Conservation (phyloP, 148 eudicot genomes). For the Arbutus unedo region DNA sequence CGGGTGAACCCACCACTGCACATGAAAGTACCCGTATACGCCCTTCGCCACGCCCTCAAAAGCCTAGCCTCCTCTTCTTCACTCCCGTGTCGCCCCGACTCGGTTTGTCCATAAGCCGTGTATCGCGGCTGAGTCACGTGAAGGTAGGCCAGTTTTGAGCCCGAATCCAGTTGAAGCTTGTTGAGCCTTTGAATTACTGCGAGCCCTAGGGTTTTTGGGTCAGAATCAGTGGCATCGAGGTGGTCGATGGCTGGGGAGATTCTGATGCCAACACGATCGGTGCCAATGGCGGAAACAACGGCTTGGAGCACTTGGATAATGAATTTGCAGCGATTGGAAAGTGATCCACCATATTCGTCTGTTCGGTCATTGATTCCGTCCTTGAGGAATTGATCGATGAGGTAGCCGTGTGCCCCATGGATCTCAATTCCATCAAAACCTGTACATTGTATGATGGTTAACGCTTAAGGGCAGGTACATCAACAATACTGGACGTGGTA, state of each 20-base stretch:
- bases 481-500: neutral
- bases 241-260: conserved; percentile 84
- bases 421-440: conserved; percentile 93
- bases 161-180: conserved; percentile 38
- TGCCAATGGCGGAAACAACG: conserved; percentile 52
- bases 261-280: conserved; percentile 52
- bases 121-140: conserved; percentile 74
- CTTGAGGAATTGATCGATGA: conserved; percentile 81
- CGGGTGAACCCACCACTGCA: conserved; percentile 69
- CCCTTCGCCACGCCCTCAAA: conserved; percentile 47
- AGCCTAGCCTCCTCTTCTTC: conserved; percentile 50
- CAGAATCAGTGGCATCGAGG: conserved; percentile 66
- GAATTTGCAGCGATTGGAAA: conserved; percentile 66
- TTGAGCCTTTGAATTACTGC: conserved; percentile 59
- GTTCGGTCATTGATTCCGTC: conserved; percentile 76
- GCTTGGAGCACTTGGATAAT: conserved; percentile 51
- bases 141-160: conserved; percentile 50
- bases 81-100: conserved; percentile 49
- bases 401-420: conserved; percentile 84
- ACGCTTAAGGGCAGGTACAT: too few relatives aligned
- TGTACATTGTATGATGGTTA: conserved; percentile 9
- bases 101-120: conserved; percentile 68
- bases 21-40: conserved; percentile 59
- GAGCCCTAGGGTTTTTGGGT: conserved; percentile 65
- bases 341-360: conserved; percentile 76